Conservation (phyloP, 768 basidiomycete genomes). For the Rickenella mellea region DNA sequence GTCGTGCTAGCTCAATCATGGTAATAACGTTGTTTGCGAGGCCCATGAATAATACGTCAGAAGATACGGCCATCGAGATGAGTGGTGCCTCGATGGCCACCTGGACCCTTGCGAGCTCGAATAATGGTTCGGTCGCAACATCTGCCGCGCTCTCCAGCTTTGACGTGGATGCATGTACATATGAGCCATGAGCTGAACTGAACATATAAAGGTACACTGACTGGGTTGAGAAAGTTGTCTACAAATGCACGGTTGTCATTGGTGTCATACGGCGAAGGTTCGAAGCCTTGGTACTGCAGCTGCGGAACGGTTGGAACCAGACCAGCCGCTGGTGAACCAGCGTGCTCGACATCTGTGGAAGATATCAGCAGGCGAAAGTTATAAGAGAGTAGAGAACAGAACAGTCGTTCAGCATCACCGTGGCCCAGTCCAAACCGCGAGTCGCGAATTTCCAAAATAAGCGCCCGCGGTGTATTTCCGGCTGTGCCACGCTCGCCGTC, state of each 20-base stretch:
- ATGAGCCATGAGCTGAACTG: background rate
- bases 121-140: constrained; percentile 46
- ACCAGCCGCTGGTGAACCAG: constrained; percentile 40
- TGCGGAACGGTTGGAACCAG: constrained; percentile 36
- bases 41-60: constrained; percentile 82
- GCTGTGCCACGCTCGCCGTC: too few relatives aligned
- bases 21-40: constrained; percentile 67
- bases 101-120: constrained; percentile 84
- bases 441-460: too few relatives aligned
- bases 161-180: constrained; percentile 15
- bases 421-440: too few relatives aligned
- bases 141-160: constrained; percentile 22
- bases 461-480: too few relatives aligned
- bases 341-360: constrained; percentile 78
- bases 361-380: constrained; percentile 3
- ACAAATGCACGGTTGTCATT: constrained; percentile 38
- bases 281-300: constrained; percentile 83
- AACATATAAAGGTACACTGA: constrained; percentile 6
- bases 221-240: constrained; percentile 22
- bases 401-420: too few relatives aligned
- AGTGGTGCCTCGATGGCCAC: constrained; percentile 82
- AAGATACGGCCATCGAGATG: constrained; percentile 72
- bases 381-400: too few relatives aligned
- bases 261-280: constrained; percentile 53
- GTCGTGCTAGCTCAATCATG: constrained; percentile 81